Evolutionary conservation across 73 alveolate species (phyloP).

Genomic region (Symbiodinium natans): DNA sequence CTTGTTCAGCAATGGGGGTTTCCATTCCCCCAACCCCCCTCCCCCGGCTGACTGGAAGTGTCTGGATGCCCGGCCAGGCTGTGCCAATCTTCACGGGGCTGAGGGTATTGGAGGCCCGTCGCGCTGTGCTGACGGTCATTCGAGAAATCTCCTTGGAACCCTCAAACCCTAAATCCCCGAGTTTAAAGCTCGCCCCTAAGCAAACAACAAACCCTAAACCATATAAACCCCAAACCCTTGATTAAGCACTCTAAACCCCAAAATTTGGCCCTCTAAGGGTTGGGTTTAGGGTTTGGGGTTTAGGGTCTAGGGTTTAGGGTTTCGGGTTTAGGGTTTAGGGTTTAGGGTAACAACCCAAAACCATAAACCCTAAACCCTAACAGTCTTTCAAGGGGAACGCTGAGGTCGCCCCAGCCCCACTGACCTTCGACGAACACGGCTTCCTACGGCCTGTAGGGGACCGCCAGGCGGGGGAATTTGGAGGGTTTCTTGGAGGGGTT

Average conservation of each 20-base stretch:
- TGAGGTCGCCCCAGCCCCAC: neutral
- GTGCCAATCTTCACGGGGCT: slow-evolving; percentile 27
- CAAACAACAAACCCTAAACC: too few relatives aligned
- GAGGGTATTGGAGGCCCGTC: slow-evolving; percentile 58
- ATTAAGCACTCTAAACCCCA: too few relatives aligned
- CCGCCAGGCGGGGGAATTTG: neutral
- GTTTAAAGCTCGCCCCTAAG: too few relatives aligned
- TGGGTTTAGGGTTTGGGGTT: neutral
- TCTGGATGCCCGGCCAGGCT: slow-evolving; percentile 59
- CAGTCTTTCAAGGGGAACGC: too few relatives aligned
- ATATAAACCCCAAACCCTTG: too few relatives aligned
- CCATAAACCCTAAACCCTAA: neutral
- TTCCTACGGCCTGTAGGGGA: neutral
- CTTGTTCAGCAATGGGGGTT: too few relatives aligned
- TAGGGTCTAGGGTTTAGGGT: neutral
- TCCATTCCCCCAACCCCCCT: too few relatives aligned
- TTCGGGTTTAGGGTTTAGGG: neutral
- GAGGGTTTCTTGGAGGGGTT: too few relatives aligned
- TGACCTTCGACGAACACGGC: neutral
- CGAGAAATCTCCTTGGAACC: too few relatives aligned
- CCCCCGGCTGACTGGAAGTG: too few relatives aligned
- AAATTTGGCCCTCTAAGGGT: neutral
- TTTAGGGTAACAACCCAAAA: neutral
- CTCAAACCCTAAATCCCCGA: too few relatives aligned
- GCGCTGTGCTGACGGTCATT: too few relatives aligned